Percentiles rank a stretch among this genome's conserved stretches.
Evolutionary conservation across 257 asterid genomes (phyloP).

Genomic region (Solanum chmielewskii): DNA sequence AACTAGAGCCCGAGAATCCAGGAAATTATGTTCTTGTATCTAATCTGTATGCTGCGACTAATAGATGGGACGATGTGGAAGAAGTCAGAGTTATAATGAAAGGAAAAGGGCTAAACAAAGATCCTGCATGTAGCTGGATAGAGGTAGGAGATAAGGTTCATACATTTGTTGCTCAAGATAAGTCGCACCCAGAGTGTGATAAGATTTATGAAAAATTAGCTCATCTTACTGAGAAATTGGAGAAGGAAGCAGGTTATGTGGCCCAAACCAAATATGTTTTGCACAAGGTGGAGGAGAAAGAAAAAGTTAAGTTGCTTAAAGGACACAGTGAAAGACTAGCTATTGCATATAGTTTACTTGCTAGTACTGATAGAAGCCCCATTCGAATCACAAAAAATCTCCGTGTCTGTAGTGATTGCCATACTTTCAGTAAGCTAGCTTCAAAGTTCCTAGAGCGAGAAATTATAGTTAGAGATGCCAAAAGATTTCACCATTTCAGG

Average conservation of each 20-base stretch:
- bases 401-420: constrained; percentile 75
- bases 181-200: constrained; percentile 46
- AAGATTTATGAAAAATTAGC: constrained; percentile 40
- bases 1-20: constrained; percentile 58
- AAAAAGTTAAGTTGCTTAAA: constrained; percentile 45
- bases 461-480: constrained; percentile 63
- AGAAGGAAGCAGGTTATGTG: constrained; percentile 49
- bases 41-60: constrained; percentile 49
- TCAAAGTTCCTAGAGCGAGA: constrained; percentile 42
- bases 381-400: constrained; percentile 66
- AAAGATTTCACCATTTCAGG: constrained; percentile 67
- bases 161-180: constrained; percentile 49
- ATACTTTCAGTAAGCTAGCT: constrained; percentile 48
- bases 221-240: constrained; percentile 36
- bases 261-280: constrained; percentile 50
- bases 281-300: constrained; percentile 47
- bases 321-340: constrained; percentile 86
- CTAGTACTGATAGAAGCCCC: constrained; percentile 17
- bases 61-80: constrained; percentile 74
- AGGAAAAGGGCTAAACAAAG: constrained; percentile 55
- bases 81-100: constrained; percentile 52
- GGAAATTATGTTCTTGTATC: constrained; percentile 75
- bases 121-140: constrained; percentile 93
- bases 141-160: constrained; percentile 51
- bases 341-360: constrained; percentile 58